These are phyloP conservation scores for Exobasidium cylindrosporum DNA, from an alignment of 1,284 basidiomycete species.

Conservation along the genomic window DNA sequence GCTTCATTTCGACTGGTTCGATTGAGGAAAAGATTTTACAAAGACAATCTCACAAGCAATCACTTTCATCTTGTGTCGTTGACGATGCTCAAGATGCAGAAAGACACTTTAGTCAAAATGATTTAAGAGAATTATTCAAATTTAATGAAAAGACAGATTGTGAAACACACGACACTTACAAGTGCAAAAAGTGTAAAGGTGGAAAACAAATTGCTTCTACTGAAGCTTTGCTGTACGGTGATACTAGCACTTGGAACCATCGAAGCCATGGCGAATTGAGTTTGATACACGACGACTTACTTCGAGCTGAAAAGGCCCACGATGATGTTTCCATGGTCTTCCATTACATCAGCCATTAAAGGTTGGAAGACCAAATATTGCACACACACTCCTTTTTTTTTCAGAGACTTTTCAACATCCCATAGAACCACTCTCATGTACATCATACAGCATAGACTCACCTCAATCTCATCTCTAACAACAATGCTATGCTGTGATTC, in stretches of 20 bases:
- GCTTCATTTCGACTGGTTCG: conserved; percentile 94
- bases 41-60: conserved; percentile 83
- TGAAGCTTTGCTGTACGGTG: conserved; percentile 85
- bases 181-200: conserved; percentile 88
- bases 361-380: background rate
- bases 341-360: conserved; percentile 54
- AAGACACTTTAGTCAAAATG: conserved; percentile 87
- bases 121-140: conserved; percentile 83
- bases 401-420: no score
- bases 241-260: conserved; percentile 96
- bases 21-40: conserved; percentile 99
- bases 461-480: no score
- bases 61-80: conserved; percentile 92
- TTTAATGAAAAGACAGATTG: conserved; percentile 84
- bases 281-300: conserved; percentile 89
- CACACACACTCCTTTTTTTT: background rate
- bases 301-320: conserved; percentile 80
- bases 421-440: no score
- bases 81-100: conserved; percentile 95
- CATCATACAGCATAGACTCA: no score
- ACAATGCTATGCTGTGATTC: no score
- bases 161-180: conserved; percentile 77
- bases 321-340: conserved; percentile 67
- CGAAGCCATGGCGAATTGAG: conserved; percentile 82
- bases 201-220: conserved; percentile 81